phyloP scores from a whole-genome alignment of 108 stramenopile genomes.

The Stephanodiscus triporus region DNA sequence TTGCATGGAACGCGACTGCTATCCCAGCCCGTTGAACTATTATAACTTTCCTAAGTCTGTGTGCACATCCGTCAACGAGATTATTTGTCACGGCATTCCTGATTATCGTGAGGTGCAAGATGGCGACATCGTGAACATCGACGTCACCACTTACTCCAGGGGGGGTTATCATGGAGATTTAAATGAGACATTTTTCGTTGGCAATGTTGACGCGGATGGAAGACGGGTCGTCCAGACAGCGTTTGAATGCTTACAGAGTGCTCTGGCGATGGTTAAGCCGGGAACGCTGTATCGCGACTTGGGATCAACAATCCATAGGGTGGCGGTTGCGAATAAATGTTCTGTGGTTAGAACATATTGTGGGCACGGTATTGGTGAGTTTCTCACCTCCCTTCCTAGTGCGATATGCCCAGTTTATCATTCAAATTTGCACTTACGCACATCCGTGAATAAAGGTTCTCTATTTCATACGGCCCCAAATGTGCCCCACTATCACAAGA shows the following conservation, averaged over 20 bases:
- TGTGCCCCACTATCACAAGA: slow-evolving; percentile 96
- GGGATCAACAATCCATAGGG: slow-evolving; percentile 87
- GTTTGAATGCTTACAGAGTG: slow-evolving; percentile 77
- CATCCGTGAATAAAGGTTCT: not conserved
- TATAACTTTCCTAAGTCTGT: slow-evolving; percentile 97
- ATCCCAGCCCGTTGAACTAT: slow-evolving; percentile 98
- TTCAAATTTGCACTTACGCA: not conserved
- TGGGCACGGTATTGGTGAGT: slow-evolving; percentile 94
- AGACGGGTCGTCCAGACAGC: slow-evolving; percentile 76
- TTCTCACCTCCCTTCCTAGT: slow-evolving; percentile 57
- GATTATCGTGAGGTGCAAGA: slow-evolving; percentile 91
- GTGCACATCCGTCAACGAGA: slow-evolving; percentile 98
- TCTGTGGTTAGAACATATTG: slow-evolving; percentile 89
- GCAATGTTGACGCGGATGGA: slow-evolving; percentile 88
- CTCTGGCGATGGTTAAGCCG: slow-evolving; percentile 80
- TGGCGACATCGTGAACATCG: slow-evolving; percentile 98
- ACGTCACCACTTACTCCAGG: slow-evolving; percentile 90
- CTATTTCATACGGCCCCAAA: slow-evolving; percentile 84
- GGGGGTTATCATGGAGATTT: slow-evolving; percentile 98
- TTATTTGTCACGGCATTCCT: slow-evolving; percentile 95
- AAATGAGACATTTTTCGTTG: slow-evolving; percentile 96
- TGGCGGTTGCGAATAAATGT: slow-evolving; percentile 71
- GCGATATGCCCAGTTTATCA: slow-evolving; percentile 54
- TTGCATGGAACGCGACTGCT: slow-evolving; percentile 88
- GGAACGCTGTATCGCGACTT: slow-evolving; percentile 91